Conservation (phyloP, 1,284 basidiomycete species). For the Rhizoctonia solani region DNA sequence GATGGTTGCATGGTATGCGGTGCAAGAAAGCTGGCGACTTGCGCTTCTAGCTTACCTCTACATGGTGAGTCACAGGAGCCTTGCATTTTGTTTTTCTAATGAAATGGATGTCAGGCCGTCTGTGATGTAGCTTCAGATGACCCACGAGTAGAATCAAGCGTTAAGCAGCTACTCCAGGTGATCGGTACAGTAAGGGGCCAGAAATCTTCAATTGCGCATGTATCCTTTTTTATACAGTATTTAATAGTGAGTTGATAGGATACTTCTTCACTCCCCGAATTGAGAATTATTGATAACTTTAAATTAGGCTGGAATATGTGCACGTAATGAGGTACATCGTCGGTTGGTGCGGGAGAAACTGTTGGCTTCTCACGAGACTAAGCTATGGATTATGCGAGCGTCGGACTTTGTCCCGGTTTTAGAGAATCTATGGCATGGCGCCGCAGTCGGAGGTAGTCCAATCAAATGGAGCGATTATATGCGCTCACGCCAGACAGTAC, state of each 20-base stretch:
- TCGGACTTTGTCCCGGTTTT: conserved; percentile 18
- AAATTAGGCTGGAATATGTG: conserved; percentile 15
- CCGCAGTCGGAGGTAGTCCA: neutral
- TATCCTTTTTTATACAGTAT: conserved; percentile 15
- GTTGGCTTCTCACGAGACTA: neutral
- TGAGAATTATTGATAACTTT: neutral
- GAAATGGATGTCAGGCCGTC: neutral
- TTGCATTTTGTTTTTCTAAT: neutral
- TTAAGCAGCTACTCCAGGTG: conserved; percentile 5
- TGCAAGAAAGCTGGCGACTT: conserved; percentile 25
- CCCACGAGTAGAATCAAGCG: conserved; percentile 1
- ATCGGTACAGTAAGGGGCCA: neutral
- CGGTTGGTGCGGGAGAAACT: neutral
- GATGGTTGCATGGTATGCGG: conserved; percentile 2
- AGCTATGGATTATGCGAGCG: neutral
- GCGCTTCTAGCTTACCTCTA: conserved; percentile 13
- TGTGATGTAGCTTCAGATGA: conserved; percentile 5
- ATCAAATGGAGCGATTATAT: conserved; percentile 26
- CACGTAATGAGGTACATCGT: conserved; percentile 21
- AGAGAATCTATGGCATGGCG: conserved; percentile 23
- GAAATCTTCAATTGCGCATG: neutral
- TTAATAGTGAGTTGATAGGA: conserved; percentile 6
- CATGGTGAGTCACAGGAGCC: neutral
- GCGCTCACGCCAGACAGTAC: conserved; percentile 4
- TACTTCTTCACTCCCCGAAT: neutral